Base-by-base conservation (phyloP, 768 basidiomycete genomes). In the Russula lepida region DNA sequence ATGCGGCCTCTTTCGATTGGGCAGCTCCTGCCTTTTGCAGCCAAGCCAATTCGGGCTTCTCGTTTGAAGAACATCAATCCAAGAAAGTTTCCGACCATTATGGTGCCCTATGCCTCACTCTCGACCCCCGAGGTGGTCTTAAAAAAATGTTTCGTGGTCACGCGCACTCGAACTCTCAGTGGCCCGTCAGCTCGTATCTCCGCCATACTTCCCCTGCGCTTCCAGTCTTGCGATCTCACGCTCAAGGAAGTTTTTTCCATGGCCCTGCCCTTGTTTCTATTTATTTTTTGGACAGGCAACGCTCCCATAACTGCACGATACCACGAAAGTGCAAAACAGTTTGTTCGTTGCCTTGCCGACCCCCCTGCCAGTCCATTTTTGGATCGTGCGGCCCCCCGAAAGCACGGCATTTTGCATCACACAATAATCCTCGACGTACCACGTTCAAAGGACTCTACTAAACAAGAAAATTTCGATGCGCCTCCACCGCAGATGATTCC, bases 291-390 rank as follows among this genome's bases (percentile, higher is more conserved):
- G 49, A 43, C 41, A n/a, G 32, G 39, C 43, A 44, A 33, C 44
- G 11, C n/a, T 58, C 27, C 39, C 50, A 21, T 48, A 48, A 53
- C 44, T 39, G 49, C 46, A 43, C 52, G 21, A 23, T 28, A 54
- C 33, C n/a, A 35, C 46, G 12, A 30, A 25, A 41, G 43, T 17
- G 23, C 56, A 53, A 48, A 41, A 25, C 21, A 2, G 5, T 27
- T 27, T 43, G 28, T 44, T 53, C 44, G 62, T 63, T 47, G 51
- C 57, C 62, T 63, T 63, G 62, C 62, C 62, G 56, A 63, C 62
- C 30, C 15, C 25, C 12, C 33, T 51, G 30, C 43, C 47, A 30
- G 28, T 23, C 25, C 47, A 30, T 51, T 61, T 27, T 50, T 15
- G 44, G 30, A 30, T 32, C 6, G 44, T 39, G 28, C 21, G 17